A percentile compares a stretch with the other conserved stretches of the same genome.
These are phyloP conservation scores for Wickerhamomyces rabaulensis DNA, from an alignment of 805 yeast species.

Conservation along the genomic window DNA sequence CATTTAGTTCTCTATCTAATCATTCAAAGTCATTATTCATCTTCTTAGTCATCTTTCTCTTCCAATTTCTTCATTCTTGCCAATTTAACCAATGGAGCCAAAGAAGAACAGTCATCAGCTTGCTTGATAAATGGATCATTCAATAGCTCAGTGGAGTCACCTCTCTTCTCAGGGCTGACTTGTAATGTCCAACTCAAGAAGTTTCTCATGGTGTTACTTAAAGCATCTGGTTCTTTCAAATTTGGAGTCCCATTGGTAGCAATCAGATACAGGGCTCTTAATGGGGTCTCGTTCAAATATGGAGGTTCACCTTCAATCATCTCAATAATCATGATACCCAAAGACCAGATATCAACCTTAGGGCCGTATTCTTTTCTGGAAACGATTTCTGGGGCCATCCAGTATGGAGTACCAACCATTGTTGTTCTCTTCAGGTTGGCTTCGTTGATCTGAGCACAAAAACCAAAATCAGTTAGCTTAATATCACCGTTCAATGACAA, in stretches of 20 bases:
- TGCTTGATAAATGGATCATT: slow-evolving; percentile 57
- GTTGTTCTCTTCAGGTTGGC: slow-evolving; percentile 86
- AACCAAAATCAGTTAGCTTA: slow-evolving; percentile 92
- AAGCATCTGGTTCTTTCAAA: slow-evolving; percentile 78
- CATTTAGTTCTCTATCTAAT: background rate
- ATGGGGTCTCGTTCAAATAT: slow-evolving; percentile 90
- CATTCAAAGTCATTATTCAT: background rate
- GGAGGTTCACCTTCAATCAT: slow-evolving; percentile 99
- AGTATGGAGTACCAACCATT: slow-evolving; percentile 98
- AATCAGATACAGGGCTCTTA: slow-evolving; percentile 87
- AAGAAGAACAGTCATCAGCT: slow-evolving; percentile 54
- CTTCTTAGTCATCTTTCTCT: slow-evolving; percentile 24
- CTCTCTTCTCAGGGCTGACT: slow-evolving; percentile 79
- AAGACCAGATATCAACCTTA: slow-evolving; percentile 95
- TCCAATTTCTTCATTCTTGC: slow-evolving; percentile 63
- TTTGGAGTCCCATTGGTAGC: slow-evolving; percentile 97
- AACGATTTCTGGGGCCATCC: slow-evolving; percentile 99
- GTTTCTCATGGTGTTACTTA: slow-evolving; percentile 58
- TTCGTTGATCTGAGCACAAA: slow-evolving; percentile 90
- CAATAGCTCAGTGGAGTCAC: slow-evolving; percentile 69
- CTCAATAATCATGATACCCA: slow-evolving; percentile 97
- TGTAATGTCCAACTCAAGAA: slow-evolving; percentile 77
- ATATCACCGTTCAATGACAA: slow-evolving; percentile 81
- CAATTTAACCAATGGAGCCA: slow-evolving; percentile 70
- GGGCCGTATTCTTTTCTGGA: slow-evolving; percentile 93